Evolutionary conservation across 805 yeast genomes (phyloP).

Genomic region (Wickerhamomyces queroliae): DNA sequence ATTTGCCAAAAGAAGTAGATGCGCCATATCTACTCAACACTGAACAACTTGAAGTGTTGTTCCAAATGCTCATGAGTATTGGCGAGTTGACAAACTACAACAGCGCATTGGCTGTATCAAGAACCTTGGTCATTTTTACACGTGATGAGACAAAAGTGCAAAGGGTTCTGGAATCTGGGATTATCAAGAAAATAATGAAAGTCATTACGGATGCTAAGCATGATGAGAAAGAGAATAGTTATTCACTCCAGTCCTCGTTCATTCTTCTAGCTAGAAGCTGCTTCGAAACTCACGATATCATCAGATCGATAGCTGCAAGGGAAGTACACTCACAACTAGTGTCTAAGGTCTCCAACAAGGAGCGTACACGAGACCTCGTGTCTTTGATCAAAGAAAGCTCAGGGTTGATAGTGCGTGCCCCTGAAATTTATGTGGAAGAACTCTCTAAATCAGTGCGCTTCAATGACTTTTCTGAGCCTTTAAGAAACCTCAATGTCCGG

Average conservation of each 20-base stretch:
- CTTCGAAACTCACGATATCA: conserved; percentile 52
- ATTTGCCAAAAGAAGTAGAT: conserved; percentile 10
- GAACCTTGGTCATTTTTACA: conserved; percentile 49
- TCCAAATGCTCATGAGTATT: conserved; percentile 37
- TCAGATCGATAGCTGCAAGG: conserved; percentile 41
- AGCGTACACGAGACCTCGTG: conserved; percentile 38
- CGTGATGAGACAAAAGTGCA: conserved; percentile 34
- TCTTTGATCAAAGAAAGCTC: conserved; percentile 44
- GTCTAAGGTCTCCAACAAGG: conserved; percentile 20
- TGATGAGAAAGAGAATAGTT: conserved; percentile 31
- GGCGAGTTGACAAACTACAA: conserved; percentile 35
- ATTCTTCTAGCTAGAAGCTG: conserved; percentile 59
- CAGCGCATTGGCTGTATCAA: conserved; percentile 48
- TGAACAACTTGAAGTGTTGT: conserved; percentile 27
- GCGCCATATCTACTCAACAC: conserved; percentile 20
- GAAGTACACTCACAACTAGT: conserved; percentile 44
- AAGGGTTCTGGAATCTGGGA: conserved; percentile 38
- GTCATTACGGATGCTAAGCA: conserved; percentile 28
- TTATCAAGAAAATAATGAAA: conserved; percentile 41
- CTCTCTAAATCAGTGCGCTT: conserved; percentile 37
- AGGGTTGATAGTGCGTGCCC: conserved; percentile 39
- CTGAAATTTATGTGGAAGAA: conserved; percentile 41
- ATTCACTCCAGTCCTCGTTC: conserved; percentile 40
- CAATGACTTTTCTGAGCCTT: conserved; percentile 37
- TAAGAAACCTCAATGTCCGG: conserved; percentile 20